phyloP scores from a whole-genome alignment of 768 basidiomycete species.

The Rhizopogon vulgaris region DNA sequence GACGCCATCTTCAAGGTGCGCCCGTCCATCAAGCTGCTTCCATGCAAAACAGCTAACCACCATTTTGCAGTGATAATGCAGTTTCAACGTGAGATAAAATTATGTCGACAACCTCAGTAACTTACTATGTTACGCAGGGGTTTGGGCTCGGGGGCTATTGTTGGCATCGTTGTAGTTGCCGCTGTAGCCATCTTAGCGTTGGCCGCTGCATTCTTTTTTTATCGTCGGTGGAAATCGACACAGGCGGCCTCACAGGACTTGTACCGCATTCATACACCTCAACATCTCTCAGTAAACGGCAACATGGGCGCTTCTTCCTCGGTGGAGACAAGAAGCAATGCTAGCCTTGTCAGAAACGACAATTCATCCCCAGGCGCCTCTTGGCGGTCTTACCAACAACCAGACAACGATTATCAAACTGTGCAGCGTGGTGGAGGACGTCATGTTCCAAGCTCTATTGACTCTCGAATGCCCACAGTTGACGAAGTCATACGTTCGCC shows the following conservation, averaged over 20 bases:
- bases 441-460: not conserved
- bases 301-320: slow-evolving; percentile 17
- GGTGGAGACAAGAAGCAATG: slow-evolving; percentile 11
- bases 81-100: slow-evolving; percentile 9
- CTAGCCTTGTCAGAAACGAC: slow-evolving; percentile 8
- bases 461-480: slow-evolving; percentile 9
- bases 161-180: slow-evolving; percentile 14
- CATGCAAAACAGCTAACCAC: not conserved
- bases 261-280: slow-evolving; percentile 8
- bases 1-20: slow-evolving; percentile 1
- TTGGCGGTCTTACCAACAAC: slow-evolving; percentile 6
- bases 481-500: slow-evolving; percentile 1
- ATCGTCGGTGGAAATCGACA: slow-evolving; percentile 21
- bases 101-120: not conserved
- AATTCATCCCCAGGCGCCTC: not conserved
- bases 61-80: not conserved
- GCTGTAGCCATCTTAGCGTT: slow-evolving; percentile 9
- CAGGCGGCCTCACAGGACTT: slow-evolving; percentile 10
- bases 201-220: slow-evolving; percentile 18
- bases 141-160: slow-evolving; percentile 17
- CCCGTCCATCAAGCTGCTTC: too few species aligned
- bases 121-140: slow-evolving; percentile 6
- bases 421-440: not conserved
- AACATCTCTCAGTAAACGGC: not conserved
- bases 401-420: not conserved